phyloP scores from a whole-genome alignment of 148 eudicot genomes.

The Dysphania ambrosioides region DNA sequence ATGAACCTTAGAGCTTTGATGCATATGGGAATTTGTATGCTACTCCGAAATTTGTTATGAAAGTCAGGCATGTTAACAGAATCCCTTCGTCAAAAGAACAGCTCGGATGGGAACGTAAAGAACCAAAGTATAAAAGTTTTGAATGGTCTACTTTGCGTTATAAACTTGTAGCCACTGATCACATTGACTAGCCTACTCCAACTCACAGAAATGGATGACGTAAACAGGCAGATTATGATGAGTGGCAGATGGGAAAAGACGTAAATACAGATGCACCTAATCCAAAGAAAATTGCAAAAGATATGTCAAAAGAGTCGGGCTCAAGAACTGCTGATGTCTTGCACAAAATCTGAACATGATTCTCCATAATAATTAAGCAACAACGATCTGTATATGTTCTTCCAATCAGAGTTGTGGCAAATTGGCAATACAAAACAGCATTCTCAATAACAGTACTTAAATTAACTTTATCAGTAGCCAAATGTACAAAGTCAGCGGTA shows the following conservation, averaged over 20 bases:
- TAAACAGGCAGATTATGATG: background rate
- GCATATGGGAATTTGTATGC: no score
- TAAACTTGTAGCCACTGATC: no score
- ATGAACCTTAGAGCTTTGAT: no score
- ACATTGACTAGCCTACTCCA: no score
- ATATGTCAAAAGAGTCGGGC: background rate
- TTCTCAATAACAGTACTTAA: background rate
- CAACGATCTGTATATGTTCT: background rate
- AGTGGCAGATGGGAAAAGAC: background rate
- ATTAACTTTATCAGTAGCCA: background rate
- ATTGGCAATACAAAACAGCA: background rate
- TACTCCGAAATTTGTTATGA: no score
- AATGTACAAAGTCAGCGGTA: background rate
- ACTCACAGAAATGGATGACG: background rate
- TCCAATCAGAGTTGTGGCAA: slow-evolving; percentile 16
- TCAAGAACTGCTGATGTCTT: background rate
- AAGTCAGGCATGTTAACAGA: no score
- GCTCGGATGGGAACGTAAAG: no score
- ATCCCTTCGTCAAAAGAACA: no score
- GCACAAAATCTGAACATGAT: background rate
- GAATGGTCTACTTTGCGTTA: no score
- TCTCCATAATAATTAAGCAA: slow-evolving; percentile 9
- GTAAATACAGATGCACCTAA: background rate
- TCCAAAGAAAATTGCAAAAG: no score
- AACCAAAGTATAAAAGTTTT: no score